Evolutionary conservation across 148 eudicot species (phyloP), one percentile per base, ranked within the genome.

Genomic region (Rhododendron molle): DNA sequence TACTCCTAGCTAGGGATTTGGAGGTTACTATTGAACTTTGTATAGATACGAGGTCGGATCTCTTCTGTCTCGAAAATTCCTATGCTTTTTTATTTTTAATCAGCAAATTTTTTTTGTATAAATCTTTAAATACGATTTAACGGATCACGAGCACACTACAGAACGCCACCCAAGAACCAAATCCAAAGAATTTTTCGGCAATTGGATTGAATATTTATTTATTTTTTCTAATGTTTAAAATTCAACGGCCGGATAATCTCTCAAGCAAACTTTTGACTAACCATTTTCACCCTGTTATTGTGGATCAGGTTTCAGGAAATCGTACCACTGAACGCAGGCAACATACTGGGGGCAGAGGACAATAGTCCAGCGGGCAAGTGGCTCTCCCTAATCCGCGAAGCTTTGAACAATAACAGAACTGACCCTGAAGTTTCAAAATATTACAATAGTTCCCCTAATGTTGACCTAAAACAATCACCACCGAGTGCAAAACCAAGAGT

Each of bases 271-370:
- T 30, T 82, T 82, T 43, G 21, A 50, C 58, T 84, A 47, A 88
- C 81, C 36, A 30, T 81, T 84, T 82, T n/a, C 38, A 46, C 84
- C 78, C 50, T n/a, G 40, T 34, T 28, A 16, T 44, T 78, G 69
- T 81, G 71, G n/a, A 88, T 38, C 90, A 92, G 96, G 88, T 92
- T 94, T 43, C 96, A 94, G 88, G 96, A 94, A 80, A 91, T 94
- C 79, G 96, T 94, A 72, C 96, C 96, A 69, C 84, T 94, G 18
- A 92, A 92, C 73, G 94, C 96, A 47, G 95, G 96, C 58, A 94
- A 94, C 65, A 89, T 94, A 43, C 83, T 94, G 2, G 94, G 96
- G 15, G 87, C 95, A 18, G 96, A 94, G 85, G 93, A 94, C 88
- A 90, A 81, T 10, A 88, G 89, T 14, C 94, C 96, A 47, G 95